Base-by-base conservation (phyloP, 2,329 filamentous ascomycete species). In the Akanthomyces lecanii region DNA sequence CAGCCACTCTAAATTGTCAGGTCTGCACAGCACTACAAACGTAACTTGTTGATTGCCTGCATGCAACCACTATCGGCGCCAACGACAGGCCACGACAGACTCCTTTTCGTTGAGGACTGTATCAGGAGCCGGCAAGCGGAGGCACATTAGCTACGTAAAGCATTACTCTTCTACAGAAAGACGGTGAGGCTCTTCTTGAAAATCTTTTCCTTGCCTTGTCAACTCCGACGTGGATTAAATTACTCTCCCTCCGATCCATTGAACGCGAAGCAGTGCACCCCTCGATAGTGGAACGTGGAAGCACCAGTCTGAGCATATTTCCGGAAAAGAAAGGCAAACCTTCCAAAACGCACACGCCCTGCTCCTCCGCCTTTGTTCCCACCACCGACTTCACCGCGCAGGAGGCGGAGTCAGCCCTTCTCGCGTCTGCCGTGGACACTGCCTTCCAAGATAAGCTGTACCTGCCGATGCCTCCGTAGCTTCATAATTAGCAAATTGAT, bases 1-100 rank as follows among this genome's bases (percentile, higher is more conserved):
- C 60, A 62, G 30, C 60, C 60, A 62, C 60, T 62, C n/a, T 55
- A 62, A 51, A 59, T 23, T 36, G 42, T 40, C 44, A 40, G 42
- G 45, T 12, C 45, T 51, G 57, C 25, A 51, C 48, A 40, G 48
- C 48, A 23, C 57, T 40, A 28, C 28, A 36, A 5, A 16, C 44
- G 10, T 36, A 40, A 4, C 28, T 30, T 28, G 33, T 56, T 21
- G 40, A 42, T 42, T 55, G 23, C 36, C 21, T 44, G 28, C 33
- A 56, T 56, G 54, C 54, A 56, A 47, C 40, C 54, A 56, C 54
- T 56, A 21, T 47, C 54, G 40, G 54, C 54, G 40, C 4, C 28
- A 23, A 56, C 54, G 55, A 44, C 55, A 50, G 28, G 44, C 10
- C 55, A 58, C 44, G 54, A 45, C 54, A 57, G 4, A 14, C 18